phyloP scores from a whole-genome alignment of 139 green algal species.

The Chlamydomonas sp. region DNA sequence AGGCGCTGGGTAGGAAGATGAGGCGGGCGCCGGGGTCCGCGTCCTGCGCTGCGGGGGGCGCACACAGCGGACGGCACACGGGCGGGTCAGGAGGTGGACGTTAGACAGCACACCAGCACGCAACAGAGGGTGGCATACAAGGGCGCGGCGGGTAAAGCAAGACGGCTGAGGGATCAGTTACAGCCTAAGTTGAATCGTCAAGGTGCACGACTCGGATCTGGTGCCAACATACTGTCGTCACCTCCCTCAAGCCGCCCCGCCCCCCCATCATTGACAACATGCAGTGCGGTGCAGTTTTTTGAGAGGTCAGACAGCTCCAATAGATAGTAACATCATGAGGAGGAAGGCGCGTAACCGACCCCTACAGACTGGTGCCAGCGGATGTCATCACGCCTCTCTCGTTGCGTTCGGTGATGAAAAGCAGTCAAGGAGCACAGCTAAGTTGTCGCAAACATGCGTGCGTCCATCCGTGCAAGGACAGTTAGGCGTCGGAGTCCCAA shows the following conservation, averaged over 20 bases:
- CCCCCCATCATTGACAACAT: neutral
- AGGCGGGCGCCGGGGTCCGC: conserved; percentile 14
- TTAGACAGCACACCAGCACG: neutral
- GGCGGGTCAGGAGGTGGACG: neutral
- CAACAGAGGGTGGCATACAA: neutral
- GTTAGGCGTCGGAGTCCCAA: too few relatives aligned
- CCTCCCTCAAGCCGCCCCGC: neutral
- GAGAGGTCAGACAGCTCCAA: conserved; percentile 55
- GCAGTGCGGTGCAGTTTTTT: neutral
- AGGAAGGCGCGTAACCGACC: neutral
- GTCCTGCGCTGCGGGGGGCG: neutral
- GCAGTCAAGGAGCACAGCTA: too few relatives aligned
- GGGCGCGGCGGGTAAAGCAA: neutral
- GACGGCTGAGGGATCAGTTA: conserved; percentile 21
- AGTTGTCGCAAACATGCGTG: too few relatives aligned
- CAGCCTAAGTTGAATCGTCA: conserved; percentile 26
- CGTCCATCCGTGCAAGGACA: too few relatives aligned
- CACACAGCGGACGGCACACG: neutral
- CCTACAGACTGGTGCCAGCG: conserved; percentile 49
- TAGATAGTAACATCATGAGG: conserved; percentile 33
- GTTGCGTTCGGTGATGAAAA: too few relatives aligned
- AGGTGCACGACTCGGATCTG: conserved; percentile 28
- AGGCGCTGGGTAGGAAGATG: conserved; percentile 43
- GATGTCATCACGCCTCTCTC: conserved; percentile 21
- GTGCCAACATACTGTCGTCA: conserved; percentile 43